Evolutionary conservation across 2,329 filamentous ascomycete species (phyloP).

Genomic region (Diaporthe caulivora): DNA sequence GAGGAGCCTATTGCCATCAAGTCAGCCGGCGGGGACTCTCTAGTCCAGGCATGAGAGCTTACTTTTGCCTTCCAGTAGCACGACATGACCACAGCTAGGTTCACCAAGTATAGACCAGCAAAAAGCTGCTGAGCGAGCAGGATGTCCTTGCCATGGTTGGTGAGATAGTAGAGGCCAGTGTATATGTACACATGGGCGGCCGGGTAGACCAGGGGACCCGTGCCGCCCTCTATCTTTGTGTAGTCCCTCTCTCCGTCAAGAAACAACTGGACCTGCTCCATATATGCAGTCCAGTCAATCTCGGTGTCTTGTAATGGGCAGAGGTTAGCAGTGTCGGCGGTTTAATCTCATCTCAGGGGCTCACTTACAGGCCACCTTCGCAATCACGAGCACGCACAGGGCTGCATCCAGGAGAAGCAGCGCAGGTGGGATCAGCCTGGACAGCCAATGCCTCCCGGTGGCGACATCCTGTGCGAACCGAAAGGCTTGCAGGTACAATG

Average conservation of each 20-base stretch:
- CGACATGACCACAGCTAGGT: conserved; percentile 81
- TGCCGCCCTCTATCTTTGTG: conserved; percentile 84
- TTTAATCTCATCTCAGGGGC: neutral
- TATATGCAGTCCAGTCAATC: conserved; percentile 98
- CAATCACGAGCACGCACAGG: conserved; percentile 81
- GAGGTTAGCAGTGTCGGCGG: neutral
- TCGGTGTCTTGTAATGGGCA: conserved; percentile 78
- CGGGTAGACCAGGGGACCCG: conserved; percentile 94
- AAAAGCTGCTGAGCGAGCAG: conserved; percentile 87
- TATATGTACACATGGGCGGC: conserved; percentile 95
- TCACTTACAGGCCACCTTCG: conserved; percentile 83
- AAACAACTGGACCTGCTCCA: conserved; percentile 89
- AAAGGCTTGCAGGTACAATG: conserved; percentile 45
- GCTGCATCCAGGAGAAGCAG: conserved; percentile 78
- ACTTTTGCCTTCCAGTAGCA: conserved; percentile 84
- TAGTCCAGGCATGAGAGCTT: conserved; percentile 40
- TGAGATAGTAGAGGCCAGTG: conserved; percentile 81
- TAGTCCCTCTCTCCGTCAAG: conserved; percentile 91
- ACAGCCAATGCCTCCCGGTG: conserved; percentile 63
- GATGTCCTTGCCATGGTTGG: conserved; percentile 81
- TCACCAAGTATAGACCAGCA: conserved; percentile 80
- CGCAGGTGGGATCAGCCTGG: conserved; percentile 65
- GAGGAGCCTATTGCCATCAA: conserved; percentile 71
- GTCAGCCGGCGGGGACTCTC: neutral
- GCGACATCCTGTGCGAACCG: conserved; percentile 56